Percentiles rank a stretch among this genome's conserved stretches.
These are phyloP conservation scores for Cnidoscolus chayamansa DNA, from an alignment of 441 rosid genomes.

Conservation along the genomic window DNA sequence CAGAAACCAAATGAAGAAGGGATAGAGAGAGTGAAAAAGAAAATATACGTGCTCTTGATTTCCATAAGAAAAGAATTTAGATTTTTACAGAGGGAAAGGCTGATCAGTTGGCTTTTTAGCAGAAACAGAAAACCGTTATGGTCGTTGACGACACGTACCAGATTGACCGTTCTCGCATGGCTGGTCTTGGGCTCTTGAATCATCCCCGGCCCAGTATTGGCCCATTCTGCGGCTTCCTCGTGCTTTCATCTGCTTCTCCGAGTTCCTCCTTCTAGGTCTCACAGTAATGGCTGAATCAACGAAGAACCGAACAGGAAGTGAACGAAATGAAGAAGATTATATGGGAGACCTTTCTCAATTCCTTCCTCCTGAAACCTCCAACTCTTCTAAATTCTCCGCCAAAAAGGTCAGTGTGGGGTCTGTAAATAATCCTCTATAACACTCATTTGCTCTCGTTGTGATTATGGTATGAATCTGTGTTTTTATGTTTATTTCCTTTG, in stretches of 20 bases:
- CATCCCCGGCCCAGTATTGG: not conserved
- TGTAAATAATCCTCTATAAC: not conserved
- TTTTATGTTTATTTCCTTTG: not conserved
- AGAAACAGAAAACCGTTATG: slow-evolving; percentile 42
- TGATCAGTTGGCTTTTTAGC: not conserved
- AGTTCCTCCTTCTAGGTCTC: not conserved
- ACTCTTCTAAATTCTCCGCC: slow-evolving; percentile 34
- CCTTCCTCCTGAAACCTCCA: slow-evolving; percentile 49
- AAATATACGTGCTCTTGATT: too few species aligned
- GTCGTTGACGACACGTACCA: slow-evolving; percentile 28
- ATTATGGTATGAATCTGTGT: not conserved
- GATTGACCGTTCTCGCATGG: not conserved
- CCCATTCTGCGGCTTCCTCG: not conserved
- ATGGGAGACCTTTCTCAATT: slow-evolving; percentile 85
- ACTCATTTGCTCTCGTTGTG: not conserved
- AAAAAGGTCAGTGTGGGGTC: slow-evolving; percentile 36
- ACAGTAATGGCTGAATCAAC: slow-evolving; percentile 43
- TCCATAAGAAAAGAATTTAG: too few species aligned
- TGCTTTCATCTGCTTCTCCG: not conserved
- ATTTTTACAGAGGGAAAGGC: too few species aligned
- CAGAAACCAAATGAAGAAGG: too few species aligned
- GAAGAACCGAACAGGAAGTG: slow-evolving; percentile 29
- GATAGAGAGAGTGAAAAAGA: too few species aligned
- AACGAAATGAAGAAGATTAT: slow-evolving; percentile 46
- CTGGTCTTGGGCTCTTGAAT: not conserved